Evolutionary conservation across 2,329 filamentous ascomycete genomes (phyloP), one percentile per base, ranked within the genome.

Genomic region (Fusarium brachygibbosum): DNA sequence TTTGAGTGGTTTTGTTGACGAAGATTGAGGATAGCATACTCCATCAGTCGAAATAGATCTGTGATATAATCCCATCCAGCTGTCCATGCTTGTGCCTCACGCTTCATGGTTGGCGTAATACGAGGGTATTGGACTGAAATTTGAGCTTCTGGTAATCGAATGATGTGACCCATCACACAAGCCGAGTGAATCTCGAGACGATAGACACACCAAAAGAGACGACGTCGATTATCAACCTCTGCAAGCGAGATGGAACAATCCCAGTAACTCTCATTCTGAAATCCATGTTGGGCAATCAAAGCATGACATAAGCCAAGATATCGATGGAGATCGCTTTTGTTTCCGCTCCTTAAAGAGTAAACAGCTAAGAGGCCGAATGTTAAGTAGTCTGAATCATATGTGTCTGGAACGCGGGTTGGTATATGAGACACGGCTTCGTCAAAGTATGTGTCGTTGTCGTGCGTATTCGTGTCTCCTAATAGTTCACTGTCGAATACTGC

Each of bases 21-120:
- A 8, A 57, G 28, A 34, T 51, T 34, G 1, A 51, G 45, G 0
- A 57, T 57, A 0, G 53, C 45, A 19, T 57, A 57, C 19, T 57
- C 53, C 53, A 57, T 57, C 7, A 51, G 11, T 10, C 53, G 19
- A 28, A 57, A 57, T 0, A 57, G 17, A 6, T 57, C 45, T 0
- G 53, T 57, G 5, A 57, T 57, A 3, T 57, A 57, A 28, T 57
- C 53, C 53, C 53, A 57, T 9, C 53, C 53, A 17, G 53, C 44
- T 0, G 53, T 51, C 53, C 53, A 57, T 11, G 28, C 35, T 8
- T 57, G 53, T 8, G 53, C 41, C 2, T 57, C 45, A 9, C 45
- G 45, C n/a, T 25, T 51, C 53, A 57, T 57, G 12, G 25, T n/a
- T 3, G 53, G 53, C 3, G 53, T 57, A 13, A 57, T 57, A 4